A percentile compares a stretch with the other conserved stretches of the same genome.
phyloP scores from a whole-genome alignment of 225 moss, liverwort and hornwort species.

The Antitrichia curtipendula region DNA sequence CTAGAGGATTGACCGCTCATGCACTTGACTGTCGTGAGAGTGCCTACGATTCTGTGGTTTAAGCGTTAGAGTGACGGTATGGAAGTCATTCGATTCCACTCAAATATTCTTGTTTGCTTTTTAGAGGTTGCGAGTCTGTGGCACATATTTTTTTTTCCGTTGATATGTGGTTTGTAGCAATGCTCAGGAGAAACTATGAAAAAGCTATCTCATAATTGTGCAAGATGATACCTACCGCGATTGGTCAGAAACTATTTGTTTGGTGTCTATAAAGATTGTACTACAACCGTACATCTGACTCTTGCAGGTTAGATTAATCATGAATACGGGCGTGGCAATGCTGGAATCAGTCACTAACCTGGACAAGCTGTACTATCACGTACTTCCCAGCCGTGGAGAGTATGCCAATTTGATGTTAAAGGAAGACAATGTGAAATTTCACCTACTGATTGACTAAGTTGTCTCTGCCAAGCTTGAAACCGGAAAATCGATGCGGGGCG shows the following conservation, averaged over 20 bases:
- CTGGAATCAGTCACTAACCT: constrained; percentile 69
- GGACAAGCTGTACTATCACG: constrained; percentile 66
- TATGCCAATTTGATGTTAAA: constrained; percentile 80
- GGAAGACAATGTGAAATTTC: constrained; percentile 90
- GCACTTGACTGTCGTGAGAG: background rate
- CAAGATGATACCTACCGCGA: background rate
- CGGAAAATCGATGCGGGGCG: constrained; percentile 51
- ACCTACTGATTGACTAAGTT: constrained; percentile 63
- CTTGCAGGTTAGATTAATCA: constrained; percentile 64
- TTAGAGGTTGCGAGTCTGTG: background rate
- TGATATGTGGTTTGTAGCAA: background rate
- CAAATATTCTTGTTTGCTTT: background rate
- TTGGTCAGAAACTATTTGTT: background rate
- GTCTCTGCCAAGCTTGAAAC: constrained; percentile 48
- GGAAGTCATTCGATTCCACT: background rate
- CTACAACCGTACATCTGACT: background rate
- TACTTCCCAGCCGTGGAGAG: constrained; percentile 58
- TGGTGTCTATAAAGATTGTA: background rate
- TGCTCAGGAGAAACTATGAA: background rate
- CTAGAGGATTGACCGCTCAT: background rate
- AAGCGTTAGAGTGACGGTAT: background rate
- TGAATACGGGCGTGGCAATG: constrained; percentile 83
- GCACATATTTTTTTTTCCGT: background rate
- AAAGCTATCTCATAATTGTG: background rate
- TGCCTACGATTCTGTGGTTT: background rate